phyloP scores from a whole-genome alignment of 192 early-diverging fungal genomes.

The Coemansia javaensis region DNA sequence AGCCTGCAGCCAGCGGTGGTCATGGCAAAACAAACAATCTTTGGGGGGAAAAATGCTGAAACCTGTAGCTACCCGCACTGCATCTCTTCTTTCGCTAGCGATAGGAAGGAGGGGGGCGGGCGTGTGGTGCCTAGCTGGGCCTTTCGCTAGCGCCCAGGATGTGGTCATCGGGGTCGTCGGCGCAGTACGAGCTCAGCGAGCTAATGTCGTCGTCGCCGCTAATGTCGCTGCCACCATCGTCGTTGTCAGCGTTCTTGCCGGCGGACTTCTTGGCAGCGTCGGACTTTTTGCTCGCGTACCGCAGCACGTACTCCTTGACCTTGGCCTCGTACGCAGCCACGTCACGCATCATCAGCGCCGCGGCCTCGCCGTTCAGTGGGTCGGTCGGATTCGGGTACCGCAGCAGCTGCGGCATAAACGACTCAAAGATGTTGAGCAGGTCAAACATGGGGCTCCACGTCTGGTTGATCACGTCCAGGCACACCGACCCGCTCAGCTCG shows the following conservation, averaged over 20 bases:
- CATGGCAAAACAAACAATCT: too few species aligned
- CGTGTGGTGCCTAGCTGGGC: constrained; percentile 23
- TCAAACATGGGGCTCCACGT: constrained; percentile 99
- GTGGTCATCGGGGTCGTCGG: constrained; percentile 84
- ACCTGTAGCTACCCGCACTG: too few species aligned
- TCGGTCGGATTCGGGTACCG: constrained; percentile 99
- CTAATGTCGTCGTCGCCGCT: constrained; percentile 61
- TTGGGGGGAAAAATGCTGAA: too few species aligned
- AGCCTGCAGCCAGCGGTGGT: too few species aligned
- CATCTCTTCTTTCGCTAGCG: too few species aligned
- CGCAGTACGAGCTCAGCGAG: constrained; percentile 72
- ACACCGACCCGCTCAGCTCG: constrained; percentile 97
- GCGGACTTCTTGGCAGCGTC: constrained; percentile 15
- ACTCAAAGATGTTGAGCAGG: constrained; percentile 99
- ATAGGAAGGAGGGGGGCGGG: too few species aligned
- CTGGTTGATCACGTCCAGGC: constrained; percentile 99
- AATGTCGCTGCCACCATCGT: constrained; percentile 15
- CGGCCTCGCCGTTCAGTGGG: constrained; percentile 98
- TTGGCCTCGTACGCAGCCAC: constrained; percentile 82
- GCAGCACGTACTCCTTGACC: constrained; percentile 78
- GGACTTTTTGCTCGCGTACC: constrained; percentile 52
- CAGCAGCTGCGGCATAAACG: constrained; percentile 95
- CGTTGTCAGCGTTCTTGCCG: constrained; percentile 51
- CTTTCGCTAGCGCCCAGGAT: constrained; percentile 69
- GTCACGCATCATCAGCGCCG: constrained; percentile 95